Percentiles rank a stretch among this genome's conserved stretches.
phyloP scores from a whole-genome alignment of 2,329 filamentous ascomycete genomes.

The Xylaria sp. region DNA sequence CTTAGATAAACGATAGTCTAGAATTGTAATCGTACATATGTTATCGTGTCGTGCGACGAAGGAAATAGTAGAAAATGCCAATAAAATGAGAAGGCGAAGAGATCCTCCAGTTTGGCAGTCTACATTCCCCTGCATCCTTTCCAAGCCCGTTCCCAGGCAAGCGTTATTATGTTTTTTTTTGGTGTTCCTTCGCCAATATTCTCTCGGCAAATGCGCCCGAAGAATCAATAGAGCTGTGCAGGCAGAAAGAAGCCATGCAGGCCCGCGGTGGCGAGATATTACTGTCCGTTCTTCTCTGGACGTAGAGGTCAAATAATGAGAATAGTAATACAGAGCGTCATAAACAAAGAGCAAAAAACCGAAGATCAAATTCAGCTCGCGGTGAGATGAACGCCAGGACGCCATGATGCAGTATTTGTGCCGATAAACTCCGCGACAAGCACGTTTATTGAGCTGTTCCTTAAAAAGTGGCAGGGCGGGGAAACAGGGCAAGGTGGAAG shows the following conservation, averaged over 20 bases:
- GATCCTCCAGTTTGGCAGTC: slow-evolving; percentile 40
- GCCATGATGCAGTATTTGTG: slow-evolving; percentile 45
- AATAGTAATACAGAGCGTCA: slow-evolving; percentile 41
- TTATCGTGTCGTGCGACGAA: slow-evolving; percentile 32
- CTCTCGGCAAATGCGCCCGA: neutral
- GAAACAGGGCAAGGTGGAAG: slow-evolving; percentile 3
- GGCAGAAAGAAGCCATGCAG: slow-evolving; percentile 7
- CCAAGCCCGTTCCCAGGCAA: neutral
- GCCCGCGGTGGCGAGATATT: neutral
- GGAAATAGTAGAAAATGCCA: neutral
- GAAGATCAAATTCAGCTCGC: slow-evolving; percentile 4
- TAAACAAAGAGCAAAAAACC: neutral
- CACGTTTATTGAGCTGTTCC: neutral
- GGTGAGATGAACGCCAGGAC: slow-evolving; percentile 36
- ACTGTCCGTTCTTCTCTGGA: slow-evolving; percentile 6
- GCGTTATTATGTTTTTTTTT: neutral
- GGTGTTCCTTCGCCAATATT: slow-evolving; percentile 5
- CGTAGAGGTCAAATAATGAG: neutral
- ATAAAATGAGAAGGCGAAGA: slow-evolving; percentile 9
- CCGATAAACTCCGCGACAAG: slow-evolving; percentile 35
- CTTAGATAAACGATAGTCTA: slow-evolving; percentile 46
- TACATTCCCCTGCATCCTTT: slow-evolving; percentile 23
- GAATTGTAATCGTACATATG: slow-evolving; percentile 44
- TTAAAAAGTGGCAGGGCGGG: neutral
- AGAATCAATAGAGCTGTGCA: slow-evolving; percentile 2